These are phyloP conservation scores for Claviceps arundinis DNA, from an alignment of 2,329 filamentous ascomycete species.

Conservation along the genomic window DNA sequence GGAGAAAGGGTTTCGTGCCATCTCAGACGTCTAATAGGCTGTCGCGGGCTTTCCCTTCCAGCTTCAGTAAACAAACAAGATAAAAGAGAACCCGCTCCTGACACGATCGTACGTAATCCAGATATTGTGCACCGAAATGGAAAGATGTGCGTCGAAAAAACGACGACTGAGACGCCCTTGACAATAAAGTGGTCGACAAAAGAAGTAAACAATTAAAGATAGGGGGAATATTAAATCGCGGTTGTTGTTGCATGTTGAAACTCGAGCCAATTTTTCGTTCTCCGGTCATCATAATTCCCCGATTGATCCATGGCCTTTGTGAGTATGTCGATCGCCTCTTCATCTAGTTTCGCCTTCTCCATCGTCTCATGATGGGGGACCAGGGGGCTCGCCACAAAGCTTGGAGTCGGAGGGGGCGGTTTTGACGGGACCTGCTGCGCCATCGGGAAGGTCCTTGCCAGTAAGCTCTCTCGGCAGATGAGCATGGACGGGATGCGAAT, in stretches of 20 bases:
- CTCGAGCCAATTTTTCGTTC: constrained; percentile 25
- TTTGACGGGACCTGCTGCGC: constrained; percentile 29
- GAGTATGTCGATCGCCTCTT: constrained; percentile 28
- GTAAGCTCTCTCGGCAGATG: constrained; percentile 39
- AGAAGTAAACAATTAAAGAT: neutral
- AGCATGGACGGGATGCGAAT: constrained; percentile 50
- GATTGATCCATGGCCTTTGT: constrained; percentile 25
- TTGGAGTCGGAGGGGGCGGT: constrained; percentile 19
- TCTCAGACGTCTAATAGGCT: too few relatives aligned
- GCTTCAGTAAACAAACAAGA: too few relatives aligned
- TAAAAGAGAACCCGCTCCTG: too few relatives aligned
- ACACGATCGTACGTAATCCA: too few relatives aligned
- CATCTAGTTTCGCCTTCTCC: constrained; percentile 31
- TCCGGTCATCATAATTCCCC: constrained; percentile 23
- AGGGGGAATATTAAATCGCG: constrained; percentile 3
- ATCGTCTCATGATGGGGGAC: constrained; percentile 34
- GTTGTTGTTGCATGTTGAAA: constrained; percentile 10
- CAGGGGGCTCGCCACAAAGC: constrained; percentile 26
- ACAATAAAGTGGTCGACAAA: neutral
- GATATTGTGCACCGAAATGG: too few relatives aligned
- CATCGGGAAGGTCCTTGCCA: constrained; percentile 29
- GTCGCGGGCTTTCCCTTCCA: too few relatives aligned
- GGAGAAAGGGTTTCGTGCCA: too few relatives aligned
- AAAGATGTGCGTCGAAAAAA: too few relatives aligned
- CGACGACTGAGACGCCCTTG: neutral